These are phyloP conservation scores for Tulasnella sp. DNA, from an alignment of 768 basidiomycete species.

Conservation along the genomic window DNA sequence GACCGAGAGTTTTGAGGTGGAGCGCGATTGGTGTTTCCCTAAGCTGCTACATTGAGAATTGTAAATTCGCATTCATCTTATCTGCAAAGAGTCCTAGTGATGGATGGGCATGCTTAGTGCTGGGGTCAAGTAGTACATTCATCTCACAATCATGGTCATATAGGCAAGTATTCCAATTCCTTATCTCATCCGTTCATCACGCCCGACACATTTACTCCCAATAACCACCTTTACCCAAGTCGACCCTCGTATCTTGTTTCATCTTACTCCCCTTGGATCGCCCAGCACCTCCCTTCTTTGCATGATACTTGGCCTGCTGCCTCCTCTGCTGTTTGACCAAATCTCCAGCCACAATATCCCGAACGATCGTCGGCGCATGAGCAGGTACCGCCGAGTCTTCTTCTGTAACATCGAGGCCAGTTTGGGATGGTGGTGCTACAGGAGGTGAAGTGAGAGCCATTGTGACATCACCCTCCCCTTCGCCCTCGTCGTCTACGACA, in stretches of 20 bases:
- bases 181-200: too few relatives aligned
- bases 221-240: constrained; percentile 21
- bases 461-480: background rate
- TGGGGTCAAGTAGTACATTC: too few relatives aligned
- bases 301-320: constrained; percentile 68
- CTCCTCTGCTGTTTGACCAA: constrained; percentile 47
- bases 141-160: too few relatives aligned
- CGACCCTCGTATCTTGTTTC: constrained; percentile 63
- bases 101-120: too few relatives aligned
- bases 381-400: background rate
- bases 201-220: too few relatives aligned
- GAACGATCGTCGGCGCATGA: constrained; percentile 15
- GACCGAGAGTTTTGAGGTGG: too few relatives aligned
- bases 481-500: background rate
- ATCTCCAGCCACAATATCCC: constrained; percentile 48
- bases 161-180: too few relatives aligned
- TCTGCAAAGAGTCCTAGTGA: too few relatives aligned
- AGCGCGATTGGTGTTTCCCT: too few relatives aligned
- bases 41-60: too few relatives aligned
- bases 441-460: too few relatives aligned
- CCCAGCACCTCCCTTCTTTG: constrained; percentile 51
- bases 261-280: constrained; percentile 74
- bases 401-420: background rate
- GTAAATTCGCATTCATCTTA: too few relatives aligned
- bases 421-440: background rate